Percentiles rank a stretch among this genome's conserved stretches.
Evolutionary conservation across 495 filamentous ascomycete species (phyloP).

Genomic region (Penicillium samsonianum): DNA sequence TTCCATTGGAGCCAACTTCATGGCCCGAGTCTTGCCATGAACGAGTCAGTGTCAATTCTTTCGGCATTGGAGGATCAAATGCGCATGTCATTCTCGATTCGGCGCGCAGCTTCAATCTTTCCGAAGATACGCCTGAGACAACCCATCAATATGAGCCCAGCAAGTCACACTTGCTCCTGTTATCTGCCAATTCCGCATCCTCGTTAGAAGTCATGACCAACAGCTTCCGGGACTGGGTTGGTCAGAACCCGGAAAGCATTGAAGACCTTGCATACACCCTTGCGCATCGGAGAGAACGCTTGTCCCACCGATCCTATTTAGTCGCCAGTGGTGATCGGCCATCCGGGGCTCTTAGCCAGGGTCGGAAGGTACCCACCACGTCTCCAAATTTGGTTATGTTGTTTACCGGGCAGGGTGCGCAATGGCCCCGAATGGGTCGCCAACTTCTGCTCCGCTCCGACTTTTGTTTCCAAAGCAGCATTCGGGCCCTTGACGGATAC

Average conservation of each 20-base stretch:
- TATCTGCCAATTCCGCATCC: slow-evolving; percentile 13
- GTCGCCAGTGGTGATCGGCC: background rate
- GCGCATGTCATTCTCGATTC: slow-evolving; percentile 26
- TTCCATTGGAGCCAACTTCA: slow-evolving; percentile 22
- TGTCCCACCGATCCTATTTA: slow-evolving; percentile 9
- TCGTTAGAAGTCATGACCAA: slow-evolving; percentile 4
- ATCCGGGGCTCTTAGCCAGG: background rate
- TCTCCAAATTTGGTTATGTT: slow-evolving; percentile 56
- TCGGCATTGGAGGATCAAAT: slow-evolving; percentile 33
- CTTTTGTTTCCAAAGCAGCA: slow-evolving; percentile 23
- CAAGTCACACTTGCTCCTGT: slow-evolving; percentile 20
- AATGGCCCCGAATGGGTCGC: slow-evolving; percentile 46
- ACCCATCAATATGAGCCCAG: slow-evolving; percentile 17
- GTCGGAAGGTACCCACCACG: background rate
- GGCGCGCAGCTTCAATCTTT: background rate
- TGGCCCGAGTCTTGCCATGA: slow-evolving; percentile 29
- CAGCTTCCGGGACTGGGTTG: background rate
- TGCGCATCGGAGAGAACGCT: slow-evolving; percentile 3
- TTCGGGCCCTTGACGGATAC: background rate
- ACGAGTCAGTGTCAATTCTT: slow-evolving; percentile 26
- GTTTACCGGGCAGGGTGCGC: slow-evolving; percentile 70
- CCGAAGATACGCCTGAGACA: background rate
- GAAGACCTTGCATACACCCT: slow-evolving; percentile 19
- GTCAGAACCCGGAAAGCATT: background rate
- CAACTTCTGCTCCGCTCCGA: slow-evolving; percentile 27